Base-by-base conservation (phyloP, 2,329 filamentous ascomycete species). In the Hypoxylon sp. region DNA sequence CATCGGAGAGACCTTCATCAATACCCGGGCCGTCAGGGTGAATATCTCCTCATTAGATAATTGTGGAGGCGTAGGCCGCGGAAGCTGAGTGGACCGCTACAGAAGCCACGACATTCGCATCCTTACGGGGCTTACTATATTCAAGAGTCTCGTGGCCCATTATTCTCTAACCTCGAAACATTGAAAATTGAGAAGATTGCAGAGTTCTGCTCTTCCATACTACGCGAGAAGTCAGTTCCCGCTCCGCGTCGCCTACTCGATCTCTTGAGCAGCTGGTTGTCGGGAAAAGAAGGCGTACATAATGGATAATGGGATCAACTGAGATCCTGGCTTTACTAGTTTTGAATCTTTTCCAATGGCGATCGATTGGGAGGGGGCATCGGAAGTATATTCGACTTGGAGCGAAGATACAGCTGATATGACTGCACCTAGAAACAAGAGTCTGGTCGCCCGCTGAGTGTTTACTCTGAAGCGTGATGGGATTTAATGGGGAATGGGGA, bases 21-120 rank as follows among this genome's bases (percentile, higher is more conserved):
- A 60, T 13, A 26, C 32, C 15, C 17, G 24, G 7, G 46, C 20
- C 19, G 6, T 56, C 1, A 56, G 41, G 52, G 6, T 60, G 1
- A 28, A 60, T 5, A 28, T 56, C 19, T 44, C 28, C 39, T 41
- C 32, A 1, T 22, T 41, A 24, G 61, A 60, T 32, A 10, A n/a
- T n/a, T 55, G 50, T 24, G 10, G 13, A 15, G 32, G 43, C 26
- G 20, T 26, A 26, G 43, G 5, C 2, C 20, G 11, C 10, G 43
- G 20, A n/a, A 6, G 15, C 6, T 19, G 11, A 8, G 32, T n/a
- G 6, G 22, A 43, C 39, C 39, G 26, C 13, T 46, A 46, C 43
- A 46, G 22, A 26, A 6, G 6, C 1, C 11, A 46, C 11, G 22
- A 46, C 4, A 24, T 46, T 15, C 4, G 11, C 19, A 10, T 46